Percentiles rank a stretch among this genome's conserved stretches.
phyloP scores from a whole-genome alignment of 495 filamentous ascomycete species.

The Tuber microsphaerosporum region DNA sequence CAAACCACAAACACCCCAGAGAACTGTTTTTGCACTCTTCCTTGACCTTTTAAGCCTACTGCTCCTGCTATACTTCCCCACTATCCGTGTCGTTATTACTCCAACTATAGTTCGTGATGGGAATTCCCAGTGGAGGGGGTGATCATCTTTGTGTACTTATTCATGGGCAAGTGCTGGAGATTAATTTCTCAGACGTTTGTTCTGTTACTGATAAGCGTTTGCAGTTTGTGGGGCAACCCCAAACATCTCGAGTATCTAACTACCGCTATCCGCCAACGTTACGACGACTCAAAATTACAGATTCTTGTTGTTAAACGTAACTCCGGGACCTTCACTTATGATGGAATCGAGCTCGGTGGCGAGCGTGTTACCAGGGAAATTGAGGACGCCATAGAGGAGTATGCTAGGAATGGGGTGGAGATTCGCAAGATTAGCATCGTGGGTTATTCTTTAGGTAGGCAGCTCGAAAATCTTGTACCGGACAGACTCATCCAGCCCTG shows the following conservation, averaged over 20 bases:
- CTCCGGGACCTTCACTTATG: constrained; percentile 77
- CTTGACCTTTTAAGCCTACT: background rate
- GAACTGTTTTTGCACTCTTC: background rate
- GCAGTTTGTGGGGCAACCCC: constrained; percentile 67
- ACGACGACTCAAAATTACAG: constrained; percentile 59
- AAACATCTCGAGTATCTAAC: constrained; percentile 68
- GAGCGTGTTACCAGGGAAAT: constrained; percentile 85
- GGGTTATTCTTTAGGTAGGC: constrained; percentile 73
- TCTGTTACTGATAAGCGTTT: constrained; percentile 12
- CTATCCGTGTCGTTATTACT: background rate
- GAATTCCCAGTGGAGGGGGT: constrained; percentile 20
- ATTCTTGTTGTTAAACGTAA: constrained; percentile 74
- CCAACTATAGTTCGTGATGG: constrained; percentile 14
- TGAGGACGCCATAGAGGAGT: constrained; percentile 66
- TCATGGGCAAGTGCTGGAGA: constrained; percentile 63
- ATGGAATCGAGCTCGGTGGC: constrained; percentile 84
- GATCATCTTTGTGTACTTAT: constrained; percentile 90
- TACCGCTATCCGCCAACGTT: constrained; percentile 57
- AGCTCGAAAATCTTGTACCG: constrained; percentile 3
- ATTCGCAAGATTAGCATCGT: constrained; percentile 78
- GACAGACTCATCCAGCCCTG: constrained; percentile 13
- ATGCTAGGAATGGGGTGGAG: constrained; percentile 55
- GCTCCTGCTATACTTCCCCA: background rate
- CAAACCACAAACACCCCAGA: background rate
- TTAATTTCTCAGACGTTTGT: background rate